Evolutionary conservation across 108 stramenopile species (phyloP).

Genomic region (Pseudonitzschia multistriata): DNA sequence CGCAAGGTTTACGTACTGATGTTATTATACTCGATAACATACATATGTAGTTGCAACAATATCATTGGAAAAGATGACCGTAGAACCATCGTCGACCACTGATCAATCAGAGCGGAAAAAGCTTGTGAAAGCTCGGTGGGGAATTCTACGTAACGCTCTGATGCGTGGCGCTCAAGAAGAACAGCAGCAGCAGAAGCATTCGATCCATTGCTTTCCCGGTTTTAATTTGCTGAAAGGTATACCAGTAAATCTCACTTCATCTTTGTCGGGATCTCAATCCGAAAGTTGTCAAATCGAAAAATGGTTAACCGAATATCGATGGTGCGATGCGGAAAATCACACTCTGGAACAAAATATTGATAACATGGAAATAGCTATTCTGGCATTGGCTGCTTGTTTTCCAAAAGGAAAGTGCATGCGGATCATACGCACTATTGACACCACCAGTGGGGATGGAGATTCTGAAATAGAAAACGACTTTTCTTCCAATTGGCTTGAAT

Average conservation of each 20-base stretch:
- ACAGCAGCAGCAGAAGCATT: conserved; percentile 22
- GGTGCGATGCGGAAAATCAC: background rate
- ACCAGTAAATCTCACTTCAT: background rate
- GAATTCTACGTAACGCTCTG: conserved; percentile 53
- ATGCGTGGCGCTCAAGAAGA: conserved; percentile 16
- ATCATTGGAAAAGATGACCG: background rate
- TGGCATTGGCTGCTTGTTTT: conserved; percentile 26
- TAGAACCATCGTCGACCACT: background rate
- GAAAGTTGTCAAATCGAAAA: background rate
- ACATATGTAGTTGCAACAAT: too few species aligned
- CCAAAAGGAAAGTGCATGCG: conserved; percentile 32
- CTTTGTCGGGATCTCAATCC: background rate
- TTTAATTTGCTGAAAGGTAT: conserved; percentile 44
- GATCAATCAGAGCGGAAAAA: background rate
- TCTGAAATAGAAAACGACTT: background rate
- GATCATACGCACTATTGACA: background rate
- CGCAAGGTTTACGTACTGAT: too few species aligned
- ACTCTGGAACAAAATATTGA: background rate
- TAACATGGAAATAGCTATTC: background rate
- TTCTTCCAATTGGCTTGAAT: background rate
- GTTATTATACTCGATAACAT: too few species aligned
- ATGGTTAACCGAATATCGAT: background rate
- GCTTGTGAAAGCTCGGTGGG: conserved; percentile 60
- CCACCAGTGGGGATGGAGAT: background rate
- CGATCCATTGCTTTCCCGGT: conserved; percentile 71